Evolutionary conservation across 2,329 filamentous ascomycete species (phyloP), one percentile per base, ranked within the genome.

Genomic region (Diaporthe citri): DNA sequence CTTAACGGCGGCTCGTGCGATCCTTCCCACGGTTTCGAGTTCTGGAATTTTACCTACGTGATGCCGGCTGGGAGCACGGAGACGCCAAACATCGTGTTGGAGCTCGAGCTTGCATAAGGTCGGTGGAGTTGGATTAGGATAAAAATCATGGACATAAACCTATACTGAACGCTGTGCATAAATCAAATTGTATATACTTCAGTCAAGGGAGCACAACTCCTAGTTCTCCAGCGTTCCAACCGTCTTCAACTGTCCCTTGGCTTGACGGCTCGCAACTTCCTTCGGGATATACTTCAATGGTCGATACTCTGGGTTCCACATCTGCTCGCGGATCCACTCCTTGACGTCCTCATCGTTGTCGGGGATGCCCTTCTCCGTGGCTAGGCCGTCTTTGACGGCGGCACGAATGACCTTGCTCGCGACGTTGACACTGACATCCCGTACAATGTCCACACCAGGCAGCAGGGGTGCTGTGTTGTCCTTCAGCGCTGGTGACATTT

Each of bases 361-460:
- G 0, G 94, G 95, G 59, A 97, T 96, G 0, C 84, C 88, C 74
- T 90, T 80, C 78, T 92, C 88, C 74, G 90, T 90, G 0, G 92
- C 91, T 25, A 96, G 83, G 0, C 89, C 92, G 76, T 97, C 94
- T 74, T 91, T 86, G 0, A 94, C 86, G 0, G 95, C 93, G 10
- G 91, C 88, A 78, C 88, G 89, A 76, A 97, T 94, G 13, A 97
- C 94, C 15, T 90, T 92, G 66, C 89, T 89, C 0, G 95, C 95
- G 67, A 97, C 94, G 57, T 92, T 87, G 4, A 96, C 92, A 79
- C 94, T 96, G 22, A 97, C 93, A 20, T 92, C 88, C 1, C 94
- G 87, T 13, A 96, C 95, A 48, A 92, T 87, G 6, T 90, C 89
- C 0, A 97, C 93, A 75, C 95, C 94, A 0, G 95, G 95, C 1